Evolutionary conservation across 2,329 filamentous ascomycete species (phyloP).

Genomic region (Penicillium sp.): DNA sequence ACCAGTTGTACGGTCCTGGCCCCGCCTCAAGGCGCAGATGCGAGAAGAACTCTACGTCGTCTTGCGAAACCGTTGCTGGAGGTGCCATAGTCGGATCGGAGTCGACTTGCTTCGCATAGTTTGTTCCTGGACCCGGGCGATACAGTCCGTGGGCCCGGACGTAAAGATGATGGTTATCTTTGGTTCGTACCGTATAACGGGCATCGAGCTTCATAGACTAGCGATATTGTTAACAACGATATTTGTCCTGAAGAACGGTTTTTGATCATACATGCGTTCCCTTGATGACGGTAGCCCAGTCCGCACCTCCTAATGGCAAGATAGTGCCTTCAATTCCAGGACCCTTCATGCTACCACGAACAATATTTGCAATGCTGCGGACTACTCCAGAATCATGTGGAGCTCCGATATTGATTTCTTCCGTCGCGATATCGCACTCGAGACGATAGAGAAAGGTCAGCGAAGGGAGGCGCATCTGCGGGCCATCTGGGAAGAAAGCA

Average conservation of each 20-base stretch:
- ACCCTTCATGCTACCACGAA: constrained; percentile 28
- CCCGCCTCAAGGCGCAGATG: constrained; percentile 29
- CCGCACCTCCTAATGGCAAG: constrained; percentile 26
- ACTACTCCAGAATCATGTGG: constrained; percentile 25
- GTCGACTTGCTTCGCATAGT: constrained; percentile 27
- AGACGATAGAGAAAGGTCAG: constrained; percentile 29
- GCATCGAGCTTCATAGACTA: constrained; percentile 31
- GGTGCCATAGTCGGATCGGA: constrained; percentile 15
- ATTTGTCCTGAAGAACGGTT: not conserved
- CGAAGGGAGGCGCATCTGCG: constrained; percentile 27
- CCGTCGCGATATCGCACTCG: constrained; percentile 27
- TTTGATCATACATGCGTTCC: constrained; percentile 24
- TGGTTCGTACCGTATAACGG: constrained; percentile 27
- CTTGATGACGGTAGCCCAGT: constrained; percentile 30
- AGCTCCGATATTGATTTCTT: constrained; percentile 28
- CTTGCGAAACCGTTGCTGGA: constrained; percentile 22
- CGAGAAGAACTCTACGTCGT: constrained; percentile 32
- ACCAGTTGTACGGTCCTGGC: constrained; percentile 27
- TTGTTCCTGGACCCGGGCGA: constrained; percentile 27
- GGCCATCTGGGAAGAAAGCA: constrained; percentile 23
- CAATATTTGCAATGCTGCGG: constrained; percentile 28
- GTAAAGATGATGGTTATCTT: constrained; percentile 26
- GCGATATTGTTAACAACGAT: not conserved
- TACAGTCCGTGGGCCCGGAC: constrained; percentile 32
- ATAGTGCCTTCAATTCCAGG: constrained; percentile 26